Percentiles rank a stretch among this genome's conserved stretches.
These are phyloP conservation scores for Hemisphaericaspora nanyangensis DNA, from an alignment of 805 yeast genomes.

Conservation along the genomic window DNA sequence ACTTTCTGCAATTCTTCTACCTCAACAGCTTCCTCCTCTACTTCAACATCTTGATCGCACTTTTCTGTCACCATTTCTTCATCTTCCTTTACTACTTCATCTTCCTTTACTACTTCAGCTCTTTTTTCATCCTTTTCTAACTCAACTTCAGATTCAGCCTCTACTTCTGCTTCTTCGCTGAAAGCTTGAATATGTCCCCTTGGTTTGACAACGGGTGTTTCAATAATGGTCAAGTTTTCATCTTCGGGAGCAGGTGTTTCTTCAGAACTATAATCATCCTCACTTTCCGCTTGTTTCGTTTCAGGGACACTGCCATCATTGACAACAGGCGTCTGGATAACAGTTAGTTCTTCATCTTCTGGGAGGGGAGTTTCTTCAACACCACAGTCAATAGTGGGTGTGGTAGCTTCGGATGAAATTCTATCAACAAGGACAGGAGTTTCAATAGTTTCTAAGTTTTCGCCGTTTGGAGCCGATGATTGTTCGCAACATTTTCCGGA, in stretches of 20 bases:
- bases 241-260: not conserved
- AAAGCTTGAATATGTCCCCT: too few species aligned
- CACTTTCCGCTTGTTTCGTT: not conserved
- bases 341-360: not conserved
- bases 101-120: constrained; percentile 10
- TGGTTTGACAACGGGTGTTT: not conserved
- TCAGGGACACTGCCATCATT: not conserved
- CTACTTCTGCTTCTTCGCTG: not conserved
- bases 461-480: too few species aligned
- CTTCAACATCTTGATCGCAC: constrained; percentile 1
- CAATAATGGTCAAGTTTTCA: not conserved
- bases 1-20: constrained; percentile 2
- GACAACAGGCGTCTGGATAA: not conserved
- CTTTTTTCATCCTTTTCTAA: constrained; percentile 4
- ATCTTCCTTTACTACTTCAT: constrained; percentile 3
- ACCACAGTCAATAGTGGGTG: too few species aligned
- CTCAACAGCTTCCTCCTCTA: not conserved
- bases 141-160: constrained; percentile 3
- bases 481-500: too few species aligned
- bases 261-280: not conserved
- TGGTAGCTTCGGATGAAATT: too few species aligned
- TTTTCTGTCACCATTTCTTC: constrained; percentile 2
- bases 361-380: too few species aligned
- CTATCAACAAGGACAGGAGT: too few species aligned
- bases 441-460: too few species aligned